phyloP scores from a whole-genome alignment of 2,329 filamentous ascomycete species.

The Aspergillus sp. region DNA sequence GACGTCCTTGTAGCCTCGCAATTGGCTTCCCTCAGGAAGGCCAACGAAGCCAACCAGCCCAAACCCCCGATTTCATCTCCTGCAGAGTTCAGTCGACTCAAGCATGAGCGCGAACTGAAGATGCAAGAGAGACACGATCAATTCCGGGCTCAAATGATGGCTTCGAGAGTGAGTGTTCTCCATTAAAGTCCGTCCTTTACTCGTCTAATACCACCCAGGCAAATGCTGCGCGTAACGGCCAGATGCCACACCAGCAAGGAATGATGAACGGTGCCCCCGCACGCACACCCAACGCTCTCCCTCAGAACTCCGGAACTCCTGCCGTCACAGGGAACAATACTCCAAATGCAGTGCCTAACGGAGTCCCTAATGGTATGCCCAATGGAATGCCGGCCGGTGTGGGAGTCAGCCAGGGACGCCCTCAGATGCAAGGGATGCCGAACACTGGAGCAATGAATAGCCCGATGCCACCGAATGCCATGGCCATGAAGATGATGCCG shows the following conservation, averaged over 20 bases:
- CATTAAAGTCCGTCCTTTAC: background rate
- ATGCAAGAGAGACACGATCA: slow-evolving; percentile 55
- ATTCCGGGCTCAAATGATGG: slow-evolving; percentile 60
- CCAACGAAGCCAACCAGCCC: slow-evolving; percentile 64
- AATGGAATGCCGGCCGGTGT: slow-evolving; percentile 39
- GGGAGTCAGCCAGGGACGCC: slow-evolving; percentile 36
- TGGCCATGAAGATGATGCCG: slow-evolving; percentile 55
- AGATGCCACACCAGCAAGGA: slow-evolving; percentile 41
- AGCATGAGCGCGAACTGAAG: slow-evolving; percentile 79
- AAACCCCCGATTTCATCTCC: slow-evolving; percentile 68
- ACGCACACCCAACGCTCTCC: slow-evolving; percentile 41
- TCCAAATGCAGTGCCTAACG: slow-evolving; percentile 46
- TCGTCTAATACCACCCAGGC: slow-evolving; percentile 25
- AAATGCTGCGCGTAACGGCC: slow-evolving; percentile 42
- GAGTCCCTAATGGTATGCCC: slow-evolving; percentile 48
- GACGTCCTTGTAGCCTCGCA: slow-evolving; percentile 50
- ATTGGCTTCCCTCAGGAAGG: slow-evolving; percentile 77
- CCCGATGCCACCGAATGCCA: slow-evolving; percentile 52
- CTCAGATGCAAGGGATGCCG: slow-evolving; percentile 43
- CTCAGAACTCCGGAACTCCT: slow-evolving; percentile 29
- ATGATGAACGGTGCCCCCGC: slow-evolving; percentile 30
- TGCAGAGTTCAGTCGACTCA: slow-evolving; percentile 83
- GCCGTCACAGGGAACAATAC: slow-evolving; percentile 35
- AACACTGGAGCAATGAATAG: slow-evolving; percentile 45
- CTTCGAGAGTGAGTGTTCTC: slow-evolving; percentile 45